Conservation (phyloP, 768 basidiomycete species). For the Auriscalpium microsporum region DNA sequence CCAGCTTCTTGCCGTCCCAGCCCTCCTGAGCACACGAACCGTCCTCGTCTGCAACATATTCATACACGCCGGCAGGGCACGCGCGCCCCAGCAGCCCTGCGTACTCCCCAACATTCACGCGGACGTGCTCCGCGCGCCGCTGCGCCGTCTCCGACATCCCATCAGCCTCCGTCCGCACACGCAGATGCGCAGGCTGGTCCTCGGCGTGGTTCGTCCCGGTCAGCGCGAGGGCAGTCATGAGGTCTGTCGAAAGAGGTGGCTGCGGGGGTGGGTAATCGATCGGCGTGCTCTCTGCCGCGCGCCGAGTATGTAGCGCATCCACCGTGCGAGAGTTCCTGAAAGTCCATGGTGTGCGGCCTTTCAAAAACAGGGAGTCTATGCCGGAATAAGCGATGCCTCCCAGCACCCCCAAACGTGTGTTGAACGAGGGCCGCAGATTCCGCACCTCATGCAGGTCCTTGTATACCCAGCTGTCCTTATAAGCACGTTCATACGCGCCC, state of each 20-base stretch:
- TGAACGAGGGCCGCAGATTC: slow-evolving; percentile 87
- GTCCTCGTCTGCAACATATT: slow-evolving; percentile 75
- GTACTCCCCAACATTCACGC: slow-evolving; percentile 66
- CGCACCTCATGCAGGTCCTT: slow-evolving; percentile 83
- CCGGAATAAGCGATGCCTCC: slow-evolving; percentile 89
- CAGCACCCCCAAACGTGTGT: slow-evolving; percentile 66
- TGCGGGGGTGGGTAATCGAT: slow-evolving; percentile 85
- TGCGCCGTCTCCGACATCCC: slow-evolving; percentile 33
- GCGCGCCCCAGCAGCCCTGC: slow-evolving; percentile 83
- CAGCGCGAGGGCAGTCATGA: slow-evolving; percentile 82
- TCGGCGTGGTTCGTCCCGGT: slow-evolving; percentile 97
- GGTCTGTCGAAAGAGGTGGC: slow-evolving; percentile 85
- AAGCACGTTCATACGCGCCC: slow-evolving; percentile 58
- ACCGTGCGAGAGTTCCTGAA: slow-evolving; percentile 55
- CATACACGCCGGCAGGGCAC: slow-evolving; percentile 95
- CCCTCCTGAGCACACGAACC: slow-evolving; percentile 36
- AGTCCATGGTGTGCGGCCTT: slow-evolving; percentile 88
- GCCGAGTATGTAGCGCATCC: slow-evolving; percentile 67
- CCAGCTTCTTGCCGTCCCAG: slow-evolving; percentile 78
- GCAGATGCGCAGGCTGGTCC: slow-evolving; percentile 86
- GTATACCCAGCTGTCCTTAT: slow-evolving; percentile 78
- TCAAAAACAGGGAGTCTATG: slow-evolving; percentile 75
- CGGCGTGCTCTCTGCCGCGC: slow-evolving; percentile 55
- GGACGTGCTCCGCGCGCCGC: slow-evolving; percentile 56
- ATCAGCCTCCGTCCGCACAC: slow-evolving; percentile 39